Evolutionary conservation across 2,329 filamentous ascomycete genomes (phyloP).

Genomic region (Botryotinia narcissicola): DNA sequence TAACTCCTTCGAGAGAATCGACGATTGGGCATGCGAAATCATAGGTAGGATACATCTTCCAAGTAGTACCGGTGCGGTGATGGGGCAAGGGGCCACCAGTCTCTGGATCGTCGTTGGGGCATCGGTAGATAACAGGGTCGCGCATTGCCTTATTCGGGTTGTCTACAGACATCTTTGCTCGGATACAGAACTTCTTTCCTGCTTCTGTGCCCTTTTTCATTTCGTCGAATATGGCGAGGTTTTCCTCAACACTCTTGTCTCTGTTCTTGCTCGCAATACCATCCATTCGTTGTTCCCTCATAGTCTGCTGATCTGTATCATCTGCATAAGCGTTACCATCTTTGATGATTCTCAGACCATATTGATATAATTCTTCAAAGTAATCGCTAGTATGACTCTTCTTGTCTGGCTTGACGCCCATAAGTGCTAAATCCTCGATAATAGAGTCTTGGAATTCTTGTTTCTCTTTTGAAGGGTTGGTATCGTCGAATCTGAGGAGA

Average conservation of each 20-base stretch:
- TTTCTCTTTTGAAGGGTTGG: slow-evolving; percentile 96
- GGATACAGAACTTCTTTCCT: slow-evolving; percentile 83
- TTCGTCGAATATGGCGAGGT: slow-evolving; percentile 79
- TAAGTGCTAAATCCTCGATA: slow-evolving; percentile 82
- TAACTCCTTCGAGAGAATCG: slow-evolving; percentile 77
- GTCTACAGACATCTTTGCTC: slow-evolving; percentile 88
- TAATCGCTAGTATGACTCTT: slow-evolving; percentile 93
- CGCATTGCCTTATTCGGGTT: slow-evolving; percentile 94
- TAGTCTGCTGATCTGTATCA: slow-evolving; percentile 85
- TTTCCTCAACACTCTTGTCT: slow-evolving; percentile 77
- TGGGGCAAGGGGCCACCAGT: slow-evolving; percentile 64
- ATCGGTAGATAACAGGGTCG: slow-evolving; percentile 96
- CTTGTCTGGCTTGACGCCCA: slow-evolving; percentile 87
- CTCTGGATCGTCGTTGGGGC: slow-evolving; percentile 60
- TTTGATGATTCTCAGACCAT: slow-evolving; percentile 79
- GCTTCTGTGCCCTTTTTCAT: slow-evolving; percentile 86
- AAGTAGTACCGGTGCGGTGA: slow-evolving; percentile 74
- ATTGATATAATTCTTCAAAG: slow-evolving; percentile 88
- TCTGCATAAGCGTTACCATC: slow-evolving; percentile 90
- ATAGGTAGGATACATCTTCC: slow-evolving; percentile 87
- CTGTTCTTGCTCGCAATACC: slow-evolving; percentile 80
- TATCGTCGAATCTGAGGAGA: slow-evolving; percentile 92
- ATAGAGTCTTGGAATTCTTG: slow-evolving; percentile 95
- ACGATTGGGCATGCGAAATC: slow-evolving; percentile 83
- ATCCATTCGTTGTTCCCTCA: slow-evolving; percentile 81